Evolutionary conservation across 1,284 basidiomycete species (phyloP), one percentile per base, ranked within the genome.

Genomic region (Ustilago shanxiensis): DNA sequence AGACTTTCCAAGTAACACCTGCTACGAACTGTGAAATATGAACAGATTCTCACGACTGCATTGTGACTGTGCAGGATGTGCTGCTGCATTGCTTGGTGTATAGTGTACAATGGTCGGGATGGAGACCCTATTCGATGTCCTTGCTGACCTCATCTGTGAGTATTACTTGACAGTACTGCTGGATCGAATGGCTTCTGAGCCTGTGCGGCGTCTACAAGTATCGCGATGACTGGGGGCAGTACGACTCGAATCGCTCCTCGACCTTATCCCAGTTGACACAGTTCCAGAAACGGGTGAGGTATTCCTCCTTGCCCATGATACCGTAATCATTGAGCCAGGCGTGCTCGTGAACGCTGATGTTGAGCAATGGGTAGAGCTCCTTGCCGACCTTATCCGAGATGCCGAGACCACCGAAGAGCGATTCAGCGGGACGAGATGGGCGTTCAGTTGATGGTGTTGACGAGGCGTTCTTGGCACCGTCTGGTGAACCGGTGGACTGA

Each of bases 221-320:
- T 51, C 68, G 61, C 47, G 68, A 65, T 9, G 61, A 53, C 45
- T 64, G 68, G 1, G 73, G 73, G 56, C 73, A 78, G 56, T 80
- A 80, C 3, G 65, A 61, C 22, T 71, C 72, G 64, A 74, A 77
- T 7, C 72, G 70, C 44, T 77, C 66, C 58, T 78, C 72, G 47
- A 84, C 80, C 58, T 78, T 76, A 26, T 88, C 86, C 96, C 96
- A 99, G 87, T 99, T 90, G 70, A 99, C 87, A 55, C 91, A 92
- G 39, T 89, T 89, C 93, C 95, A 98, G 89, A 97, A 98, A 83
- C 92, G 90, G 82, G 90, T 91, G 80, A 97, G 88, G 89, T 96
- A 99, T 84, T 91, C 89, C 85, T 95, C 93, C 88, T 94, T 95
- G 45, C 94, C 95, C 93, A 94, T 96, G 18, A 99, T 91, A 13